Evolutionary conservation across 2,329 filamentous ascomycete genomes (phyloP), one percentile per base, ranked within the genome.

Genomic region (Harringtonia lauricola): DNA sequence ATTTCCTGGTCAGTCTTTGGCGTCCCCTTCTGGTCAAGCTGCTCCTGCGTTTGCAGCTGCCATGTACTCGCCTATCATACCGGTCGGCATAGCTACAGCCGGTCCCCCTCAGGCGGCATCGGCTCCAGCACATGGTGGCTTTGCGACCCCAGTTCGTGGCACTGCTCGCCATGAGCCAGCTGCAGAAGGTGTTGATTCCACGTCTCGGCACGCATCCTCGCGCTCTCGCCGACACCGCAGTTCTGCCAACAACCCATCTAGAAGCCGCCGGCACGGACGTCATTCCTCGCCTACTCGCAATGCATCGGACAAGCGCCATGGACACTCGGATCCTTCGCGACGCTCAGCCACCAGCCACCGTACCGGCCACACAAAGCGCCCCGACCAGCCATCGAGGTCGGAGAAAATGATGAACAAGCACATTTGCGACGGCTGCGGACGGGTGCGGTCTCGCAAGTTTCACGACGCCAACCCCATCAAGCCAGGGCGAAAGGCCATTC

Each of bases 341-440:
- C 30, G 13, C 15, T 4, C 4, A 4, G 30, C 5, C 8, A 31
- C 4, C 30, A 5, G 13, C 15, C 30, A 13, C 15, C 30, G 15
- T 14, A 7, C 5, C 30, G 8, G 30, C 30, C 30, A n/a, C n/a
- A n/a, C n/a, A n/a, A n/a, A n/a, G n/a, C n/a, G n/a, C 24, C 7
- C 24, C 24, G 24, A 26, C 6, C 6, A 26, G 24, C 24, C 24
- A 10, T 26, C 24, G 24, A 26, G 24, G 17, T 6, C 19, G 2
- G 35, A 47, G 14, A 35, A 36, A 36, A 39, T 47, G 42, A 24
- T 30, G n/a, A 43, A 36, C 29, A 30, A 29, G 19, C 66, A 68
- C 42, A 62, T 70, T 18, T 74, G 70, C 52, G 64, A 58, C 34
- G 53, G 59, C 22, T 70, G 67, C 44, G 62, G 63, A 19, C 58